Conservation (phyloP, 2,329 filamentous ascomycete genomes). For the Phialophora tarda region DNA sequence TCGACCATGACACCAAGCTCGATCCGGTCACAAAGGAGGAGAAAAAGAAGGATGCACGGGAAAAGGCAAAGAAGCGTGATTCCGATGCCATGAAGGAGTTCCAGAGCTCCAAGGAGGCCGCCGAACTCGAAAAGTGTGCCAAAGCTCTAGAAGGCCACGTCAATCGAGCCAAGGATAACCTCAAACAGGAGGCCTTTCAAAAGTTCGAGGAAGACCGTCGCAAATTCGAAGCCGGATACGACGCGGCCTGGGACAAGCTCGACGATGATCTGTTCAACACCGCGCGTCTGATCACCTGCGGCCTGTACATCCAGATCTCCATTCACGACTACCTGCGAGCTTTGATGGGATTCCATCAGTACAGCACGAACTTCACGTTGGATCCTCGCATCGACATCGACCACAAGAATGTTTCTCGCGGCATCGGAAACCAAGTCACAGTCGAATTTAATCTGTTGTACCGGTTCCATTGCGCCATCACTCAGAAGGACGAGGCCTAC, state of each 20-base stretch:
- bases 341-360: conserved; percentile 7
- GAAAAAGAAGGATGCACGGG: not conserved
- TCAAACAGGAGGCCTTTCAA: not conserved
- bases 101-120: not conserved
- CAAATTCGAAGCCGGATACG: not conserved
- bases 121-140: not conserved
- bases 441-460: conserved; percentile 2
- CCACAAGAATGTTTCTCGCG: not conserved
- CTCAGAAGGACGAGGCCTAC: conserved; percentile 4
- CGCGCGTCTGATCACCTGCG: not conserved
- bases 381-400: conserved; percentile 7
- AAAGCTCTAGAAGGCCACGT: not conserved
- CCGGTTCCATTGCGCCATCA: conserved; percentile 5
- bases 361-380: not conserved
- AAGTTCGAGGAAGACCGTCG: not conserved
- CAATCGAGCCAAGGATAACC: not conserved
- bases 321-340: conserved; percentile 5
- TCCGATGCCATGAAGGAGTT: not conserved
- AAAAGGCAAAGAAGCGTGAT: not conserved
- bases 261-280: conserved; percentile 9
- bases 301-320: conserved; percentile 3
- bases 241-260: conserved; percentile 5
- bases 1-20: not conserved
- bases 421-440: conserved; percentile 7
- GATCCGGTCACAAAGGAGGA: not conserved